Base-by-base conservation (phyloP, 2,329 filamentous ascomycete genomes). In the Mycosphaerelloides madeirae region DNA sequence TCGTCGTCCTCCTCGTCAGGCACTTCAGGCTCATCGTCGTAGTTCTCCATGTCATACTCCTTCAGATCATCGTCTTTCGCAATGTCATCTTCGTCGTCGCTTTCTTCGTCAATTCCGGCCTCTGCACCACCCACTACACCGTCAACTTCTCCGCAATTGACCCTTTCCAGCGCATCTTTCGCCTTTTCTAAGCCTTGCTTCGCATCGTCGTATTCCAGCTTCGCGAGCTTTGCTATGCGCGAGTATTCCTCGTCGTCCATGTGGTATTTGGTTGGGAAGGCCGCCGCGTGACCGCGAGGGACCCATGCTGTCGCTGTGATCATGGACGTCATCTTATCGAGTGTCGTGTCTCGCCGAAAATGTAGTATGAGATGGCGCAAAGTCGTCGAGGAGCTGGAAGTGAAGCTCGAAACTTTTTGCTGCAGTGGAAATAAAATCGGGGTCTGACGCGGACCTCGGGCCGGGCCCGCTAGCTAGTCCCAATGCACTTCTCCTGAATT, bases 31-130 rank as follows among this genome's bases (percentile, higher is more conserved):
- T 80, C 76, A 56, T 93, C 85, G 59, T 98, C 93, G 66, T 98
- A 98, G 67, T 95, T 83, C 53, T 97, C 91, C 43, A 98, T 78
- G 63, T 98, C 84, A 69, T 96, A 98, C 68, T 98, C 89, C 68
- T 91, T 93, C 38, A 98, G 76, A 64, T 95, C 90, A 55, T 94
- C 87, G 62, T 95, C 88, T 44, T 72, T 53, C 15, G 46, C 57
- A 18, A 52, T 46, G 7, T 53, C 43, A 13, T 57, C 53, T 20
- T 47, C 43, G 38, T 59, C 53, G 13, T 54, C 53, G 29, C 57
- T 54, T 11, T 59, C 52, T 7, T 58, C 46, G 13, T 57, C 53
- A 19, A 53, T 87, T 50, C 67, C 60, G 38, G 65, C 55, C 56
- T 65, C 37, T 52, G 89, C 91, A 33, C 96, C 76, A 63, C 94